Base-by-base conservation (phyloP, 192 early-diverging fungal species). In the Coemansia sp. region DNA sequence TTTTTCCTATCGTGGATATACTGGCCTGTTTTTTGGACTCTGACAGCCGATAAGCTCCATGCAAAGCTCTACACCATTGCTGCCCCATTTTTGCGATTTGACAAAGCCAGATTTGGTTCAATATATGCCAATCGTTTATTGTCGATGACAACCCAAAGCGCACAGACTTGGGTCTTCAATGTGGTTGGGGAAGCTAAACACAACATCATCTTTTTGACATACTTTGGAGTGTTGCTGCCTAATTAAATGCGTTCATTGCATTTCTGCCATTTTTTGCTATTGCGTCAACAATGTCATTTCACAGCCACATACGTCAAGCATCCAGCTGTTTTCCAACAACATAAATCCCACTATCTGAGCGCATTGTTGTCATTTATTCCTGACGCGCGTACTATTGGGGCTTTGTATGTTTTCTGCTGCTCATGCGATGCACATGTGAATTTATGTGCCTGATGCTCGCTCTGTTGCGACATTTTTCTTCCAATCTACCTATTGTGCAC, bases 341-440 rank as follows among this genome's bases (percentile, higher is more conserved):
- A 44, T 4, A 44, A 44, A 44, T 1, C 31, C 8, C 31, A 34
- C 31, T 34, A 34, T 34, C 31, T 6, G 31, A 34, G 31, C 31
- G 31, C 31, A 34, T 8, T 34, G 31, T 8, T 34, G 31, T 34
- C 31, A 34, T 34, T 8, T 34, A 34, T 34, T 34, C 8, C 31
- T 34, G 31, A 34, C 31, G 31, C 31, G 8, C 31, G 31, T 34
- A 34, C 31, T 34, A 34, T 34, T 34, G 31, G 31, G 31, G 31
- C n/a, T 44, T 44, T 3, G 14, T 44, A 44, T n/a, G 40, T 44
- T 44, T 44, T 34, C 31, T 44, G 40, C 15, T 44, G 40, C 40
- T 44, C 40, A 44, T 44, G 40, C 40, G 40, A 44, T 44, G 40
- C 40, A 44, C 40, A 44, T 44, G 40, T 44, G 40, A 44, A 44